phyloP scores from a whole-genome alignment of 2,329 filamentous ascomycete species.

The Botrytis squamosa region DNA sequence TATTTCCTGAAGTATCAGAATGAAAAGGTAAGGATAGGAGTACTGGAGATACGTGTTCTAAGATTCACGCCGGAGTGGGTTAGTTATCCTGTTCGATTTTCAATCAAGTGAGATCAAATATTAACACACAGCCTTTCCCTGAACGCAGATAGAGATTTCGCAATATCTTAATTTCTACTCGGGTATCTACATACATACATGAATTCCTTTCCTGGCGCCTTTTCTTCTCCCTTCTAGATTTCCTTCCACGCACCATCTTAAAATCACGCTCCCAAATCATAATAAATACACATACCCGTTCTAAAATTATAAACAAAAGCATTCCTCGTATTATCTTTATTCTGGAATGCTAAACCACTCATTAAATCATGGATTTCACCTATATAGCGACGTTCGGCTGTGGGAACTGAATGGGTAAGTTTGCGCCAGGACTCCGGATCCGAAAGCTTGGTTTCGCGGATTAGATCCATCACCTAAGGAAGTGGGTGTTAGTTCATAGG shows the following conservation, averaged over 20 bases:
- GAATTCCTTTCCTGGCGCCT: neutral
- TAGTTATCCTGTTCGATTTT: neutral
- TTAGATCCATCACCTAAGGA: conserved; percentile 57
- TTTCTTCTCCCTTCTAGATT: neutral
- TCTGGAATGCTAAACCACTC: conserved; percentile 56
- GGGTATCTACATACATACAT: conserved; percentile 16
- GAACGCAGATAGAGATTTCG: neutral
- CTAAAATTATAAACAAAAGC: conserved; percentile 92
- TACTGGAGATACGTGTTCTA: neutral
- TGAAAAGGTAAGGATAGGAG: neutral
- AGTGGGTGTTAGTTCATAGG: neutral
- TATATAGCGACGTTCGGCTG: conserved; percentile 78
- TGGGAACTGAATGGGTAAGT: conserved; percentile 74
- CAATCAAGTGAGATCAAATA: neutral
- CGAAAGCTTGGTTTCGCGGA: conserved; percentile 71
- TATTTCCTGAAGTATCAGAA: neutral
- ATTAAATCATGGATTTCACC: conserved; percentile 79
- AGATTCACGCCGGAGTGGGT: neutral
- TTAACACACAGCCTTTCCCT: neutral
- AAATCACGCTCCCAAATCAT: conserved; percentile 60
- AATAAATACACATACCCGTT: conserved; percentile 80
- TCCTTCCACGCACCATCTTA: neutral
- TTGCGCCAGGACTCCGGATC: conserved; percentile 82
- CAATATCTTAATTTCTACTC: neutral
- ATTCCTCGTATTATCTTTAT: conserved; percentile 61